Evolutionary conservation across 2,329 filamentous ascomycete species (phyloP).

Genomic region (Botryotinia globosa): DNA sequence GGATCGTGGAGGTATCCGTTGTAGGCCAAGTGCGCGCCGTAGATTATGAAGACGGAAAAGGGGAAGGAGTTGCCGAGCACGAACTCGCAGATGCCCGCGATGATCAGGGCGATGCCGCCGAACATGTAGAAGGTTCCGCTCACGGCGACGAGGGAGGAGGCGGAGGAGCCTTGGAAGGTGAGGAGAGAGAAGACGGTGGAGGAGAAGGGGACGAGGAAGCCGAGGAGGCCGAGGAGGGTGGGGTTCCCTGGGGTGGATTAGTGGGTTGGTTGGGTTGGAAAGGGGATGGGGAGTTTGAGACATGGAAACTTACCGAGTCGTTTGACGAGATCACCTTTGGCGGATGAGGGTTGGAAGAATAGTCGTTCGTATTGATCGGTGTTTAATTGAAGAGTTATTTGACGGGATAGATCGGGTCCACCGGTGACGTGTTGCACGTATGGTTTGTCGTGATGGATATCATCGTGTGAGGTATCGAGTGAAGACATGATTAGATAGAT

Average conservation of each 20-base stretch:
- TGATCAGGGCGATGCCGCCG: constrained; percentile 24
- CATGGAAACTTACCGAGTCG: constrained; percentile 20
- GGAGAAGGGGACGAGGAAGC: constrained; percentile 24
- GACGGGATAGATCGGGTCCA: background rate
- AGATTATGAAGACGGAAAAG: constrained; percentile 23
- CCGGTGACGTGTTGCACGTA: background rate
- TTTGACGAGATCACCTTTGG: constrained; percentile 26
- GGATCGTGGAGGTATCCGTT: constrained; percentile 49
- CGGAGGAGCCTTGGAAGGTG: constrained; percentile 21
- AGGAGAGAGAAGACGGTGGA: constrained; percentile 22
- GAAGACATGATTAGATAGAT: background rate
- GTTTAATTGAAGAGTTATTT: constrained; percentile 21
- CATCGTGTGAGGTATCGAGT: background rate
- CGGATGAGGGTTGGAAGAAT: constrained; percentile 24
- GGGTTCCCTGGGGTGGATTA: constrained; percentile 3
- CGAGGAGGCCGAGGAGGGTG: constrained; percentile 17
- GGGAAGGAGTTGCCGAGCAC: constrained; percentile 26
- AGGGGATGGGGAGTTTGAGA: too few species aligned
- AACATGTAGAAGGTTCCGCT: constrained; percentile 21
- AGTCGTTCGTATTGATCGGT: constrained; percentile 25
- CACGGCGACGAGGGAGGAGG: constrained; percentile 16
- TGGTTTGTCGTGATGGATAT: constrained; percentile 3
- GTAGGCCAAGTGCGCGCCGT: constrained; percentile 22
- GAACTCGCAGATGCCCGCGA: constrained; percentile 25
- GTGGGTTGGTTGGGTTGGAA: background rate